Base-by-base conservation (phyloP, 2,329 filamentous ascomycete species). In the Grosmannia huntii region DNA sequence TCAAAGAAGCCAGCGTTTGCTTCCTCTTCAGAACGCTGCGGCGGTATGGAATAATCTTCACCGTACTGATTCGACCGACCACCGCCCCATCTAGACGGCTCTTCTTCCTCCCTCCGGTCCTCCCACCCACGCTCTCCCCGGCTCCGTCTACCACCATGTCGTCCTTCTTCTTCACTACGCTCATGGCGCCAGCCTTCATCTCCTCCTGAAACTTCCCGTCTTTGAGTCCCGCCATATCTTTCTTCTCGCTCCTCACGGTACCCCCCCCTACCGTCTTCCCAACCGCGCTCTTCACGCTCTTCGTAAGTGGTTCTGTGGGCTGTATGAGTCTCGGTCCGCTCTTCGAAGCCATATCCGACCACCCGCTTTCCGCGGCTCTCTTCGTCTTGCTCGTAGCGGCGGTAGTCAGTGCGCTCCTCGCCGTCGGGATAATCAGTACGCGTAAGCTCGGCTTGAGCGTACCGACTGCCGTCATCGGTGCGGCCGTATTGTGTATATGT, bases 401-500 rank as follows among this genome's bases (percentile, higher is more conserved):
- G 75, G 69, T 84, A 87, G 59, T 85, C 80, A 46, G 79, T 76
- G 59, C 76, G 74, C 57, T 77, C 74, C 53, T 79, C 79, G 55
- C 84, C 84, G 57, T 77, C 74, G 21, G 76, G 72, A 61, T 81
- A 81, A 57, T 79, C 74, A 9, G 81, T 86, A 65, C 83, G 73
- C 36, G 74, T 77, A 64, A 81, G 78, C 66, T 84, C 72, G 12
- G 83, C 81, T 66, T 85, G 79, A 9, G 78, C 82, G 64, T 84
- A 84, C 53, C 78, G 76, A 62, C 77, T 71, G 23, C 76, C 76
- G 55, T 62, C 61, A 46, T 64, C 56, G 11, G 77, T 76, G 57
- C 75, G 81, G 33, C 80, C 83, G 61, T 84, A 82, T 68, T 89
- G 80, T 14, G 77, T 80, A 62, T 82, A 77, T 6, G 75, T 80